Evolutionary conservation across 345 rosid species (phyloP).

Genomic region (Combretum micranthum): DNA sequence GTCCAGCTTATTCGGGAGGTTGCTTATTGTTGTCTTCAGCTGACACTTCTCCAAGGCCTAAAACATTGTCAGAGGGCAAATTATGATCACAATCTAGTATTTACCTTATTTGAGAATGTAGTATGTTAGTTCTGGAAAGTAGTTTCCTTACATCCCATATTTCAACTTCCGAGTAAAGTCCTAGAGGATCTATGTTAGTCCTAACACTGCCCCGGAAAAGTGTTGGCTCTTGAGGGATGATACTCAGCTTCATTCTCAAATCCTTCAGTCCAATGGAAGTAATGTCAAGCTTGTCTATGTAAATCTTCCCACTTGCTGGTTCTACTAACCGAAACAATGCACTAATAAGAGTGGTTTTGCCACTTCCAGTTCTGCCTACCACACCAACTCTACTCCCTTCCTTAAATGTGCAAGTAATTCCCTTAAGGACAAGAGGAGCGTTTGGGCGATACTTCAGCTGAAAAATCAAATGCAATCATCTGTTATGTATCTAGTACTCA

Average conservation of each 20-base stretch:
- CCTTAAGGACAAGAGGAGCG: conserved; percentile 61
- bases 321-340: conserved; percentile 86
- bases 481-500: not conserved
- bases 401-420: conserved; percentile 63
- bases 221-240: conserved; percentile 94
- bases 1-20: conserved; percentile 55
- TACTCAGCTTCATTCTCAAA: conserved; percentile 82
- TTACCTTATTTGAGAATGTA: not conserved
- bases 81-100: not conserved
- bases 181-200: conserved; percentile 78
- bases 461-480: not conserved
- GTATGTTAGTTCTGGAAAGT: no score
- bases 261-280: conserved; percentile 74
- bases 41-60: conserved; percentile 75
- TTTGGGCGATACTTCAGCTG: conserved; percentile 68
- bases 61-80: not conserved
- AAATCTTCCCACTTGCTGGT: conserved; percentile 61
- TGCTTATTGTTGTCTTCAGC: conserved; percentile 52
- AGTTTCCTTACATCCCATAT: conserved; percentile 62
- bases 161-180: conserved; percentile 59
- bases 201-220: conserved; percentile 78
- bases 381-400: conserved; percentile 78
- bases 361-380: conserved; percentile 93
- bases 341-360: conserved; percentile 80
- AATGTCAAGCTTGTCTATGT: conserved; percentile 70